Evolutionary conservation across 139 green algal genomes (phyloP).

Genomic region (Trebouxia sp.): DNA sequence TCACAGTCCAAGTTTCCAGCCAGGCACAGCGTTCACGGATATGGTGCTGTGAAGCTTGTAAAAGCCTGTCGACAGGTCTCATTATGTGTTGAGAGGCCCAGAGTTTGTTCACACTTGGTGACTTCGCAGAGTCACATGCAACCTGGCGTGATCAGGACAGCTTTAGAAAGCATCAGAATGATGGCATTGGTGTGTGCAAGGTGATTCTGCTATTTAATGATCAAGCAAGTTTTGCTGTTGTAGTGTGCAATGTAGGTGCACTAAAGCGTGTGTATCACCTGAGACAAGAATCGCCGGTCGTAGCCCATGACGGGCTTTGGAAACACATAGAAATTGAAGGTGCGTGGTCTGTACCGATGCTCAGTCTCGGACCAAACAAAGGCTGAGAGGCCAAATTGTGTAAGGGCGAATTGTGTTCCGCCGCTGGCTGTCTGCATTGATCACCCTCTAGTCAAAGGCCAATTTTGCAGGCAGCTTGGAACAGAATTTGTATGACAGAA

Average conservation of each 20-base stretch:
- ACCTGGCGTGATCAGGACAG: not conserved
- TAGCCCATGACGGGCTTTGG: constrained; percentile 48
- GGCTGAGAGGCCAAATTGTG: constrained; percentile 75
- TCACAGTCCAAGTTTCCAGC: not conserved
- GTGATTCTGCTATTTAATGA: not conserved
- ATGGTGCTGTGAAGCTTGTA: not conserved
- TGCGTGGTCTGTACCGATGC: constrained; percentile 42
- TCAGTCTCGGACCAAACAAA: constrained; percentile 45
- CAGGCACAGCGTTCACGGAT: not conserved
- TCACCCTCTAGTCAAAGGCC: too few relatives aligned
- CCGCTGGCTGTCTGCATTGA: constrained; percentile 53
- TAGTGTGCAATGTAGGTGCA: too few relatives aligned
- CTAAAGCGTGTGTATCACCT: too few relatives aligned
- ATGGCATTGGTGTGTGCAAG: not conserved
- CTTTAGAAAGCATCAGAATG: not conserved
- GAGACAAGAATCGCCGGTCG: constrained; percentile 66
- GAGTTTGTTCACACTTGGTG: too few relatives aligned
- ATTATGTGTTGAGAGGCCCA: too few relatives aligned
- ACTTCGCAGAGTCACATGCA: not conserved
- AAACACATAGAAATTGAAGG: constrained; percentile 89
- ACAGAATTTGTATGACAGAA: not conserved
- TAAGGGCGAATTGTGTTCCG: constrained; percentile 63
- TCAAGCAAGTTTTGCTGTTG: not conserved
- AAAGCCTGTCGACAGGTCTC: too few relatives aligned
- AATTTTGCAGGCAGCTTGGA: not conserved